These are phyloP conservation scores for Pelargonium myrrhifolium DNA, from an alignment of 441 rosid species.

Conservation along the genomic window DNA sequence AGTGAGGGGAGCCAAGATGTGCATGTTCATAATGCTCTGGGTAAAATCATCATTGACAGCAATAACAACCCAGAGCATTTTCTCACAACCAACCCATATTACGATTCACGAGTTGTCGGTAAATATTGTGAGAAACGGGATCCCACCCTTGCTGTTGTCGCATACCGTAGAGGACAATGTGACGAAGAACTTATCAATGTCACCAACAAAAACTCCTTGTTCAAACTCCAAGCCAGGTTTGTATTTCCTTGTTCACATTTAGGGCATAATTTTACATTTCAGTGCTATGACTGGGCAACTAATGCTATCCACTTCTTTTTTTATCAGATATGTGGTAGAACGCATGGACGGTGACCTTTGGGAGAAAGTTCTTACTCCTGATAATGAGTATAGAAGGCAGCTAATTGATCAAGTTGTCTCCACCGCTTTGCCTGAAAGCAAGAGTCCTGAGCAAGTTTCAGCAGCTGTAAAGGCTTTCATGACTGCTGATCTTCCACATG, in stretches of 20 bases:
- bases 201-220: constrained; percentile 93
- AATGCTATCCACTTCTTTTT: constrained; percentile 18
- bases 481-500: constrained; percentile 99
- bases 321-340: constrained; percentile 89
- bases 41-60: constrained; percentile 98
- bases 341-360: constrained; percentile 98
- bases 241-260: constrained; percentile 15
- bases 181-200: constrained; percentile 96
- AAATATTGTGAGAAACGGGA: constrained; percentile 99
- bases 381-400: constrained; percentile 89
- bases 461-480: constrained; percentile 99
- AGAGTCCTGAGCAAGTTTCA: constrained; percentile 99
- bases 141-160: constrained; percentile 98
- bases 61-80: constrained; percentile 99
- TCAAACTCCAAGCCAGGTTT: constrained; percentile 97
- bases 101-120: constrained; percentile 96
- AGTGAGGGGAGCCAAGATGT: constrained; percentile 99
- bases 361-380: constrained; percentile 95
- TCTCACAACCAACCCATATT: constrained; percentile 95
- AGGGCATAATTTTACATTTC: constrained; percentile 14
- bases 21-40: constrained; percentile 97
- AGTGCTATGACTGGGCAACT: background rate
- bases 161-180: constrained; percentile 96
- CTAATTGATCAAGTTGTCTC: constrained; percentile 99
- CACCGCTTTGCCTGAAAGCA: constrained; percentile 98